These are phyloP conservation scores for Saccharomyces kudriavzevii DNA, from an alignment of 805 yeast species.

Conservation along the genomic window DNA sequence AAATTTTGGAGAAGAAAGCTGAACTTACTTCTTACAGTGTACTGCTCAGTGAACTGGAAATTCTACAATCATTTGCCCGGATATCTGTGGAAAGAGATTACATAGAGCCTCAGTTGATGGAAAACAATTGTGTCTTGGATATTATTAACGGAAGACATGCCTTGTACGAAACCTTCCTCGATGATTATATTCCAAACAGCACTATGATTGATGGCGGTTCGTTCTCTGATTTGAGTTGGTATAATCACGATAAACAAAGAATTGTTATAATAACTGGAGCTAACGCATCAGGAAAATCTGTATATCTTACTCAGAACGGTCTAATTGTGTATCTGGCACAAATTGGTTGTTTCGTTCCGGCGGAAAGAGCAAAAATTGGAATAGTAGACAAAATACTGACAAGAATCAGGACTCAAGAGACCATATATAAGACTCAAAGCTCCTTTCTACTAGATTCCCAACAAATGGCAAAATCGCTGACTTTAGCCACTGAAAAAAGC, in stretches of 20 bases:
- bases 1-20: conserved; percentile 9
- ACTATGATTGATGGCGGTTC: conserved; percentile 24
- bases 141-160: conserved; percentile 41
- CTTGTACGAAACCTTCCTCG: conserved; percentile 35
- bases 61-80: conserved; percentile 30
- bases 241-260: conserved; percentile 16
- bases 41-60: conserved; percentile 33
- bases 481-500: conserved; percentile 34
- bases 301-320: conserved; percentile 42
- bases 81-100: conserved; percentile 25
- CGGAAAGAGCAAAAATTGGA: conserved; percentile 38
- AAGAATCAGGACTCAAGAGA: conserved; percentile 37
- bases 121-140: conserved; percentile 20
- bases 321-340: conserved; percentile 43
- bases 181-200: conserved; percentile 38
- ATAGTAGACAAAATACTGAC: conserved; percentile 42
- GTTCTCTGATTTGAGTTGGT: conserved; percentile 6
- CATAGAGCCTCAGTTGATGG: conserved; percentile 28
- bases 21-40: conserved; percentile 16
- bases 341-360: conserved; percentile 50
- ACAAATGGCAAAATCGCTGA: conserved; percentile 37
- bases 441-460: conserved; percentile 44
- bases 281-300: conserved; percentile 46
- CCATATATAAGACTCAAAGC: conserved; percentile 35
- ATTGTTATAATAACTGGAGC: conserved; percentile 41